These are phyloP conservation scores for Parathielavia appendiculata DNA, from an alignment of 495 filamentous ascomycete species.

Conservation along the genomic window DNA sequence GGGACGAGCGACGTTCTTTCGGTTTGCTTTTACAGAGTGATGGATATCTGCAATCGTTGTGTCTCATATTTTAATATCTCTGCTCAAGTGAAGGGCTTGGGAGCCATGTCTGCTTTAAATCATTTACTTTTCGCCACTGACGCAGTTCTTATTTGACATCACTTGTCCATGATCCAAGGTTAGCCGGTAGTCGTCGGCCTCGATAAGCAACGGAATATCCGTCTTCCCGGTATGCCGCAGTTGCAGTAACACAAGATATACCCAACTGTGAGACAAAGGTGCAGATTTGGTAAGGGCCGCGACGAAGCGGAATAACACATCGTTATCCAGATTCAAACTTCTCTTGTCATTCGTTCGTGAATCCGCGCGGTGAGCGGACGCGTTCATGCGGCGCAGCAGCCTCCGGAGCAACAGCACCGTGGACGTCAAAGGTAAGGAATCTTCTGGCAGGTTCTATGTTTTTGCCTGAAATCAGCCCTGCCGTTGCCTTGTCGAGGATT, in stretches of 20 bases:
- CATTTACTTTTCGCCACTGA: background rate
- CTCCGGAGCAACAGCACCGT: too few species aligned
- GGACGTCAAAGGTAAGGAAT: too few species aligned
- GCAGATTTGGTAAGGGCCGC: background rate
- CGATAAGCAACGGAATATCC: background rate
- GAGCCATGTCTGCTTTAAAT: background rate
- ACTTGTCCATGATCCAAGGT: background rate
- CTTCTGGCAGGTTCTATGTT: too few species aligned
- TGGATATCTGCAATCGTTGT: background rate
- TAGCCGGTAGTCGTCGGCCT: background rate
- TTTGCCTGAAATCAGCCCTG: too few species aligned
- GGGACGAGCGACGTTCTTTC: background rate
- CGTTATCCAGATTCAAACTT: too few species aligned
- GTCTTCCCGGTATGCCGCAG: background rate
- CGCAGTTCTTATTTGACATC: background rate
- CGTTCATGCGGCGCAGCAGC: too few species aligned
- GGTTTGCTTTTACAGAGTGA: slow-evolving; percentile 3
- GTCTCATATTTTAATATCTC: background rate
- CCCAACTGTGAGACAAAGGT: background rate
- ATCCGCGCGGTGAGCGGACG: too few species aligned
- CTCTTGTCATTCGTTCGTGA: too few species aligned
- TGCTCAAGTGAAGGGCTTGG: background rate
- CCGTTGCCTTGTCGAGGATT: too few species aligned
- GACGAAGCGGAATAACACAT: background rate
- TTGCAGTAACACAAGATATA: background rate